These are phyloP conservation scores for Gastrolobium bilobum DNA, from an alignment of 306 rosid genomes.

Conservation along the genomic window DNA sequence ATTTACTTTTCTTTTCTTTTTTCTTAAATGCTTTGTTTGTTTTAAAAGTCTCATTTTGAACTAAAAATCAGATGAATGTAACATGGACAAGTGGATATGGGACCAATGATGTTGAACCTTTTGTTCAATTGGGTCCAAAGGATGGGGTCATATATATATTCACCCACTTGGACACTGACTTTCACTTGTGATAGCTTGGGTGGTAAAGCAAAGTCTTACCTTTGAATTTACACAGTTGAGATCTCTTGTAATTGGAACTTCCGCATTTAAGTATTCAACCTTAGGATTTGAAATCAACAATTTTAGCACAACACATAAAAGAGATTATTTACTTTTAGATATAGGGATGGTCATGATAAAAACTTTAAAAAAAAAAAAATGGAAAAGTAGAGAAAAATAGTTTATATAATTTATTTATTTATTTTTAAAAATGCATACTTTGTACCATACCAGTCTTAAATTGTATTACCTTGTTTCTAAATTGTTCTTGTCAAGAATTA, in stretches of 20 bases:
- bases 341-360: not conserved
- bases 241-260: constrained; percentile 11
- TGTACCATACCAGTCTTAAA: not conserved
- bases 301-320: not conserved
- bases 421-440: not conserved
- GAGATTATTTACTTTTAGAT: not conserved
- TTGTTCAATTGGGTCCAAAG: constrained; percentile 85
- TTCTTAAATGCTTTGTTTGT: constrained; percentile 6
- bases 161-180: constrained; percentile 81
- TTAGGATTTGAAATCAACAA: not conserved
- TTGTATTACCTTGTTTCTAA: not conserved
- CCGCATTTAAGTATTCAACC: constrained; percentile 4
- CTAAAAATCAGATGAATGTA: constrained; percentile 73
- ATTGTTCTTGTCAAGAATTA: no score
- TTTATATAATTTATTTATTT: not conserved
- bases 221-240: not conserved
- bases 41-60: constrained; percentile 15
- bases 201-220: constrained; percentile 63
- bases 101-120: constrained; percentile 73
- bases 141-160: constrained; percentile 57
- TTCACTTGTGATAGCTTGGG: constrained; percentile 75
- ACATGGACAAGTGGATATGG: constrained; percentile 98
- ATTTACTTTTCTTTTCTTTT: not conserved
- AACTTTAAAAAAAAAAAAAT: not conserved
- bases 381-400: not conserved